A percentile compares a stretch with the other conserved stretches of the same genome.
Evolutionary conservation across 2,329 filamentous ascomycete species (phyloP).

Genomic region (Graphiopsis chlorocephala): DNA sequence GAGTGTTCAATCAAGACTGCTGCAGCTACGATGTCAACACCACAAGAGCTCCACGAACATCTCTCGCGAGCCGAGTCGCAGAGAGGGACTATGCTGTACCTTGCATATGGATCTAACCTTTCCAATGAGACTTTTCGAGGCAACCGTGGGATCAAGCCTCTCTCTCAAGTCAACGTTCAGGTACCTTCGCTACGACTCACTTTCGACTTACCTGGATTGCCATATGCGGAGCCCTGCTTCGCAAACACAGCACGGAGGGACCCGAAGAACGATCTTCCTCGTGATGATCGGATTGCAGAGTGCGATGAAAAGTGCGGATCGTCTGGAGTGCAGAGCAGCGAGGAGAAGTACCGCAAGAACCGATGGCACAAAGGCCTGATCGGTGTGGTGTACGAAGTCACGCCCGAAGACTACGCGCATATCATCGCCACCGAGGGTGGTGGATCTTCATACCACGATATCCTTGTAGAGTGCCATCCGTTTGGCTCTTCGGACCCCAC

Average conservation of each 20-base stretch:
- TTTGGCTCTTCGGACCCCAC: constrained; percentile 56
- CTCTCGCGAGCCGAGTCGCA: constrained; percentile 1
- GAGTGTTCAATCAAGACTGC: not conserved
- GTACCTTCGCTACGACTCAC: constrained; percentile 75
- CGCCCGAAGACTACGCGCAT: constrained; percentile 71
- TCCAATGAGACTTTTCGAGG: constrained; percentile 75
- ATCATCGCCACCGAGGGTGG: constrained; percentile 92
- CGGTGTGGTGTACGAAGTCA: constrained; percentile 95
- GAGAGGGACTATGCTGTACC: constrained; percentile 35
- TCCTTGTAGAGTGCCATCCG: constrained; percentile 73
- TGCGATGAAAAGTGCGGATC: constrained; percentile 36
- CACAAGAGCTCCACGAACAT: constrained; percentile 3
- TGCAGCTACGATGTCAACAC: not conserved
- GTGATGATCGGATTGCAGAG: not conserved
- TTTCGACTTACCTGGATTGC: constrained; percentile 81
- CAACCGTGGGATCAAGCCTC: constrained; percentile 71
- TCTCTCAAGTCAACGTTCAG: constrained; percentile 77
- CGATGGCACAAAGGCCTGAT: constrained; percentile 79
- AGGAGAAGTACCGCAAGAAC: constrained; percentile 50
- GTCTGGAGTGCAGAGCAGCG: constrained; percentile 20
- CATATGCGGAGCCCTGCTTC: constrained; percentile 89
- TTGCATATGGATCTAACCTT: constrained; percentile 89
- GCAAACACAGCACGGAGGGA: constrained; percentile 71
- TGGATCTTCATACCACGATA: constrained; percentile 78
- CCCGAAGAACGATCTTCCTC: constrained; percentile 27